Conservation (phyloP, 352 stramenopile species). For the Phytophthora megakarya region DNA sequence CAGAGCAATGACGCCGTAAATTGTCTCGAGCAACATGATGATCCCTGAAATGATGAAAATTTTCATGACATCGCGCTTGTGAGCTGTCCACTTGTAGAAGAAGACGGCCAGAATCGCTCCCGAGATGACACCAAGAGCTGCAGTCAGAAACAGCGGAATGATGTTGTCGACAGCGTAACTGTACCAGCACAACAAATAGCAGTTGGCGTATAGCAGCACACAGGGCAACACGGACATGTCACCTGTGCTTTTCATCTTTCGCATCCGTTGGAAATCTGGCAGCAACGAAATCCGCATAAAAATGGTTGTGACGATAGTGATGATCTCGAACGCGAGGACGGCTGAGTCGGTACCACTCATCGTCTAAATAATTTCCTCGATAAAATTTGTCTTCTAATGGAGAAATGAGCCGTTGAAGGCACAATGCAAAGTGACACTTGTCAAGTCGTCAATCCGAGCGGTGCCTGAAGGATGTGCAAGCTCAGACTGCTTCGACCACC, state of each 20-base stretch:
- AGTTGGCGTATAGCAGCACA: conserved; percentile 37
- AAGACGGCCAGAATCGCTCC: conserved; percentile 40
- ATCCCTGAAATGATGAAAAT: conserved; percentile 32
- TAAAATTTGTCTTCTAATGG: not conserved
- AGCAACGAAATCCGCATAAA: conserved; percentile 50
- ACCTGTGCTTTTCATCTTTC: conserved; percentile 39
- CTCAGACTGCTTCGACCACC: conserved; percentile 15
- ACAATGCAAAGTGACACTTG: conserved; percentile 16
- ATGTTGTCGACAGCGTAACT: conserved; percentile 46
- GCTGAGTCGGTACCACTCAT: conserved; percentile 14
- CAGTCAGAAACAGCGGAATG: conserved; percentile 51
- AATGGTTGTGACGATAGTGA: conserved; percentile 48
- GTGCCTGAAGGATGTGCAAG: not conserved
- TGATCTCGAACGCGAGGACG: conserved; percentile 31
- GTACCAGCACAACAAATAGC: conserved; percentile 45
- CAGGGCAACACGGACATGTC: conserved; percentile 38
- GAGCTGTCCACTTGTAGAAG: conserved; percentile 41
- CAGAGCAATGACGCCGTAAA: conserved; percentile 36
- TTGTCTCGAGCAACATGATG: conserved; percentile 31
- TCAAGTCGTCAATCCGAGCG: not conserved
- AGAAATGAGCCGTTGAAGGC: not conserved
- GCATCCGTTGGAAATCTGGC: conserved; percentile 43
- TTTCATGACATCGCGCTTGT: conserved; percentile 36
- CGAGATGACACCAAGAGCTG: conserved; percentile 35
- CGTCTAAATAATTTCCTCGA: not conserved